phyloP scores from a whole-genome alignment of 2,329 filamentous ascomycete species.

The Beauveria asiatica region DNA sequence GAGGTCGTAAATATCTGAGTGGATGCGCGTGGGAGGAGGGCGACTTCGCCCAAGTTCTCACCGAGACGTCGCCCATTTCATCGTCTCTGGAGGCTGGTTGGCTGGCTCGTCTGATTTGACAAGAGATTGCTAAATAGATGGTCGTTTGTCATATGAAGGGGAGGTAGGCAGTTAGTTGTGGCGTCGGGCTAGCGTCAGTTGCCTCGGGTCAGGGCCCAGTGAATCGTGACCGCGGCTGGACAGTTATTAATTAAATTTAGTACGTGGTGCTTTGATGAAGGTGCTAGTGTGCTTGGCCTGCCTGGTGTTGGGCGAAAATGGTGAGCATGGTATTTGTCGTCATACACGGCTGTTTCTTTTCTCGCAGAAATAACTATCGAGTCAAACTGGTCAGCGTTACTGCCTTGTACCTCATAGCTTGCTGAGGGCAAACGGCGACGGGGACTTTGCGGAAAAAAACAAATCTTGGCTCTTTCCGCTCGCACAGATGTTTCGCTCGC shows the following conservation, averaged over 20 bases:
- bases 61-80: neutral
- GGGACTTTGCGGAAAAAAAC: no score
- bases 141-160: no score
- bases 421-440: no score
- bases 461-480: no score
- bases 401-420: no score
- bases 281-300: neutral
- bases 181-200: neutral
- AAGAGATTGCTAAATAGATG: neutral
- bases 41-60: neutral
- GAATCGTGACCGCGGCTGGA: neutral
- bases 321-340: neutral
- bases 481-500: no score
- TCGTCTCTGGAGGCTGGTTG: neutral
- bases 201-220: neutral
- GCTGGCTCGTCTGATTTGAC: constrained; percentile 2
- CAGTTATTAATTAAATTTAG: no score
- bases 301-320: neutral
- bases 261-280: neutral
- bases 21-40: neutral
- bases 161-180: neutral
- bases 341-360: neutral
- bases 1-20: neutral
- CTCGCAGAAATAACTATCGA: neutral
- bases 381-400: no score